phyloP scores from a whole-genome alignment of 129 eudicot species.

The Chrysanthemum seticuspe region DNA sequence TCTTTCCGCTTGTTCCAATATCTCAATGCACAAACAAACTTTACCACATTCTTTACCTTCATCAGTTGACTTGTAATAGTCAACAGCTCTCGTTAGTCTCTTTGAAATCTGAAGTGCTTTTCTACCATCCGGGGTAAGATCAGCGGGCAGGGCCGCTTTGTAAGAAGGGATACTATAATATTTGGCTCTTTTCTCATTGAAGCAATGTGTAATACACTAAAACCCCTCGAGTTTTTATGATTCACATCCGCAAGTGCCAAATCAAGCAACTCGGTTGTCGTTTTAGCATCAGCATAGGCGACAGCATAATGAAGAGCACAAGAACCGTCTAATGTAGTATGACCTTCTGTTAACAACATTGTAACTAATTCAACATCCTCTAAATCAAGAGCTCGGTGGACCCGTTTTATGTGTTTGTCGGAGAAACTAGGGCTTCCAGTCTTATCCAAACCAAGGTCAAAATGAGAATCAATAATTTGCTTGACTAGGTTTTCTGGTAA shows the following conservation, averaged over 20 bases:
- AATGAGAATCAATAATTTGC: conserved; percentile 55
- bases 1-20: conserved; percentile 95
- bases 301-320: conserved; percentile 95
- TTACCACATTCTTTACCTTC: conserved; percentile 66
- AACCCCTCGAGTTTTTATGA: conserved; percentile 64
- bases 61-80: conserved; percentile 60
- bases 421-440: conserved; percentile 55
- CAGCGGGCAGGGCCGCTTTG: conserved; percentile 87
- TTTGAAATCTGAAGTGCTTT: conserved; percentile 85
- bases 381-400: conserved; percentile 91
- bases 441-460: conserved; percentile 53
- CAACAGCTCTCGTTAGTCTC: conserved; percentile 76
- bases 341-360: conserved; percentile 83
- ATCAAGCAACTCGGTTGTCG: conserved; percentile 87
- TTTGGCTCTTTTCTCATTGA: conserved; percentile 92
- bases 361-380: conserved; percentile 92
- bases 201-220: conserved; percentile 82
- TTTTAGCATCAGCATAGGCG: conserved; percentile 89
- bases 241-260: conserved; percentile 87
- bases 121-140: conserved; percentile 77
- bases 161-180: conserved; percentile 86
- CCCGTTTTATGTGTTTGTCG: conserved; percentile 86
- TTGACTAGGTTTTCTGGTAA: conserved; percentile 70
- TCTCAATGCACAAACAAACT: conserved; percentile 94
- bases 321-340: conserved; percentile 77